Evolutionary conservation across 345 rosid species (phyloP).

Genomic region (Jatropha curcas): DNA sequence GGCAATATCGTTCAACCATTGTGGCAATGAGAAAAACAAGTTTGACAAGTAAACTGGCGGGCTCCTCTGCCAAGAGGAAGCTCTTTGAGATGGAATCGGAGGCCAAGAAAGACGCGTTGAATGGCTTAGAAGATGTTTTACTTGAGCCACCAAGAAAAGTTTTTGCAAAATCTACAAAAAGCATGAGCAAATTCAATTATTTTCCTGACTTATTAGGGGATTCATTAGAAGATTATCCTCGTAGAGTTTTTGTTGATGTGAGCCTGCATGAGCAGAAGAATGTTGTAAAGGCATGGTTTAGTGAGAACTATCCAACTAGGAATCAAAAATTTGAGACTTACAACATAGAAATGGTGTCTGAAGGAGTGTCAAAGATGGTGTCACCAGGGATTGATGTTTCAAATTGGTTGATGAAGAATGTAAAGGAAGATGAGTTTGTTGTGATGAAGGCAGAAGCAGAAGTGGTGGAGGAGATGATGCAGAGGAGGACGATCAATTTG

Average conservation of each 20-base stretch:
- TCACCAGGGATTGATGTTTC: conserved; percentile 17
- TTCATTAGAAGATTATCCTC: conserved; percentile 32
- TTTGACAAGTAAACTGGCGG: background rate
- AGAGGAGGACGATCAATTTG: conserved; percentile 22
- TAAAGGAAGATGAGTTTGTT: conserved; percentile 42
- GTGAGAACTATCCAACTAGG: conserved; percentile 34
- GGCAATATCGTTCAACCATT: conserved; percentile 32
- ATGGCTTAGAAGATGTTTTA: conserved; percentile 40
- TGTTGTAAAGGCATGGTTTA: conserved; percentile 34
- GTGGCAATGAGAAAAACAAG: conserved; percentile 43
- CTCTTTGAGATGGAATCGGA: conserved; percentile 29
- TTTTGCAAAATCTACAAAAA: conserved; percentile 13
- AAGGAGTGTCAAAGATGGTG: conserved; percentile 6
- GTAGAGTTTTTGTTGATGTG: conserved; percentile 33
- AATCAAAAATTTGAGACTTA: conserved; percentile 36
- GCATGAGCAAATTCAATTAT: conserved; percentile 29
- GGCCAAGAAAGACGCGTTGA: conserved; percentile 35
- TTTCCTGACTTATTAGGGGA: conserved; percentile 44
- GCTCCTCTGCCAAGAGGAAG: conserved; percentile 21
- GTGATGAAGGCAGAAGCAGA: conserved; percentile 54
- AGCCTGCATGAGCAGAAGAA: conserved; percentile 25
- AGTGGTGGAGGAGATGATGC: conserved; percentile 38
- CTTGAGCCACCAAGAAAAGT: conserved; percentile 43
- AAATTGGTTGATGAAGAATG: conserved; percentile 38
- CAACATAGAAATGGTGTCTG: conserved; percentile 14